Percentiles rank a stretch among this genome's conserved stretches.
phyloP scores from a whole-genome alignment of 2,329 filamentous ascomycete species.

The Sclerotinia borealis region DNA sequence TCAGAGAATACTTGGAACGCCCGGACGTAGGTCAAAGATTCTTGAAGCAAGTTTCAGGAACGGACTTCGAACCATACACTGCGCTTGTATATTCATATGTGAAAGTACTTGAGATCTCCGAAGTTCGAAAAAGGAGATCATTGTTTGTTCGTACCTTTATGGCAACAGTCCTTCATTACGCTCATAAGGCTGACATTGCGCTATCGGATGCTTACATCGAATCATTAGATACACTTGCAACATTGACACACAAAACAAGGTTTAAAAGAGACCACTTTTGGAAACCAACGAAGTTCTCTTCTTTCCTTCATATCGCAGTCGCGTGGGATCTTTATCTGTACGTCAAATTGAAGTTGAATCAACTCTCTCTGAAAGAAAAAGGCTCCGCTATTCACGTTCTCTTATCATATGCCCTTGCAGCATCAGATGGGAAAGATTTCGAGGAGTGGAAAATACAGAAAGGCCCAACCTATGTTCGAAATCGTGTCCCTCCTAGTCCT shows the following conservation, averaged over 20 bases:
- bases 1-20: background rate
- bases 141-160: no score
- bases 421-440: background rate
- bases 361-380: background rate
- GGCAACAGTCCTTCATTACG: background rate
- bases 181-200: background rate
- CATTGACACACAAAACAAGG: background rate
- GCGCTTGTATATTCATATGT: background rate
- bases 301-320: background rate
- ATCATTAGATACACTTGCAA: background rate
- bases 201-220: background rate
- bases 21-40: background rate
- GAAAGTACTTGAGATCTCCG: background rate
- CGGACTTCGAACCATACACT: background rate
- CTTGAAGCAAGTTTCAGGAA: background rate
- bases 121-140: background rate
- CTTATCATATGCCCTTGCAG: background rate
- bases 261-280: background rate
- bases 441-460: background rate
- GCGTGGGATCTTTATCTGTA: background rate
- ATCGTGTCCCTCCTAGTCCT: background rate
- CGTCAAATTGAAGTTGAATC: background rate
- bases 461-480: background rate
- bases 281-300: background rate
- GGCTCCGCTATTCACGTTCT: background rate